Evolutionary conservation across 1,284 basidiomycete genomes (phyloP).

Genomic region (Ustilago shanxiensis): DNA sequence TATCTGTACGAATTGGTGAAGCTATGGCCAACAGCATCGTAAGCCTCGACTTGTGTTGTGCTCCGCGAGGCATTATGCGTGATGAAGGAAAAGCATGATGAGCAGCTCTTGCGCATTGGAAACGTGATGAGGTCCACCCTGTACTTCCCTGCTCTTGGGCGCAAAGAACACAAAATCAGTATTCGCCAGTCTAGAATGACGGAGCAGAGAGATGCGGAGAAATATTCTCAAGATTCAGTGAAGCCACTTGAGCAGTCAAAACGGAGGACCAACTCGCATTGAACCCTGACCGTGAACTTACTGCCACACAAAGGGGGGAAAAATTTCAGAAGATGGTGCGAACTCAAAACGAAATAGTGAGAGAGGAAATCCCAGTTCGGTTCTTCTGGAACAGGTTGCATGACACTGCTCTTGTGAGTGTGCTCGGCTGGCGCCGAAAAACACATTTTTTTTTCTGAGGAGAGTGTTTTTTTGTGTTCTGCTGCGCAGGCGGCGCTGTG

Average conservation of each 20-base stretch:
- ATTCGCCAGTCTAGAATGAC: constrained; percentile 1
- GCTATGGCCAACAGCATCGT: too few relatives aligned
- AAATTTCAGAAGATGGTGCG: neutral
- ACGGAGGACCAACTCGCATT: neutral
- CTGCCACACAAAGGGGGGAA: neutral
- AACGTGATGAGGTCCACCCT: neutral
- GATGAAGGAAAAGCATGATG: constrained; percentile 8
- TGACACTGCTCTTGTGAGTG: neutral
- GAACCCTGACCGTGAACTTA: neutral
- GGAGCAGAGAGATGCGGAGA: constrained; percentile 7
- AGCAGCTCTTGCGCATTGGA: constrained; percentile 1
- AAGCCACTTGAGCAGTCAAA: neutral
- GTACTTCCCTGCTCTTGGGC: neutral
- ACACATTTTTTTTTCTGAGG: neutral
- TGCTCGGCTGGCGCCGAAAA: neutral
- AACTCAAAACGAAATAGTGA: neutral
- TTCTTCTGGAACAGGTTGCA: neutral
- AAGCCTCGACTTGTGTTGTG: neutral
- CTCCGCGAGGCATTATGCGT: neutral
- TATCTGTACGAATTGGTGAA: too few relatives aligned
- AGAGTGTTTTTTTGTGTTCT: neutral
- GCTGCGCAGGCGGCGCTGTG: neutral
- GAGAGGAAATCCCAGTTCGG: neutral
- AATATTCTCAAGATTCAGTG: neutral
- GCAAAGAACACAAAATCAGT: neutral